These are phyloP conservation scores for Spergularia azorica DNA, from an alignment of 179 eudicot species.

Conservation along the genomic window DNA sequence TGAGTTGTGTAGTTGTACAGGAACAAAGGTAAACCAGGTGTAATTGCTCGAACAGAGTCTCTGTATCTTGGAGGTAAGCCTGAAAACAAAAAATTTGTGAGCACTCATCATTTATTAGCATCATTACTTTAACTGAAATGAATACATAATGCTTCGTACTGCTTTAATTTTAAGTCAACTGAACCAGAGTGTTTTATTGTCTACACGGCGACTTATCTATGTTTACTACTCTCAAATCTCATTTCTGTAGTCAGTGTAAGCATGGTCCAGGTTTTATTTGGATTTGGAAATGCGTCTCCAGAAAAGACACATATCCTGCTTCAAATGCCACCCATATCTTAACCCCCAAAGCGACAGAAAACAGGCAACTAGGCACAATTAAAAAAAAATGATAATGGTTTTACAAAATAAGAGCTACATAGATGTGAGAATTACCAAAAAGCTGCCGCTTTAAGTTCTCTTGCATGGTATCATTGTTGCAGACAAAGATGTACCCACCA, in stretches of 20 bases:
- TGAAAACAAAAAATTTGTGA: conserved; percentile 29
- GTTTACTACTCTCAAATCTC: neutral
- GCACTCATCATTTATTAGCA: conserved; percentile 6
- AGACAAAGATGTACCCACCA: conserved; percentile 97
- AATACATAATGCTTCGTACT: neutral
- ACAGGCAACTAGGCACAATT: neutral
- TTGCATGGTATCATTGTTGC: conserved; percentile 97
- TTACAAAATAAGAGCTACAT: neutral
- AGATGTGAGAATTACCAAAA: conserved; percentile 56
- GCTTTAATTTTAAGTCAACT: neutral
- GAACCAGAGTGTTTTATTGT: neutral
- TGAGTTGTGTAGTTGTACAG: conserved; percentile 95
- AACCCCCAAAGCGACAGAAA: neutral
- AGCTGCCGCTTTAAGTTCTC: conserved; percentile 89
- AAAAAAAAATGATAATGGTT: neutral
- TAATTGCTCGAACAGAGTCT: conserved; percentile 93
- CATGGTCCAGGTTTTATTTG: too few relatives aligned
- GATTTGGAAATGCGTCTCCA: too few relatives aligned
- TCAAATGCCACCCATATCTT: too few relatives aligned
- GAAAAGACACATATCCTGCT: too few relatives aligned
- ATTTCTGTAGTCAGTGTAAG: neutral
- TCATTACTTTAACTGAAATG: neutral
- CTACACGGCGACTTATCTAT: neutral
- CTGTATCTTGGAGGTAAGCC: conserved; percentile 96
- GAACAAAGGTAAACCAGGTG: conserved; percentile 94